Evolutionary conservation across 1,284 basidiomycete species (phyloP), one percentile per base, ranked within the genome.

Genomic region (Irpex sp.): DNA sequence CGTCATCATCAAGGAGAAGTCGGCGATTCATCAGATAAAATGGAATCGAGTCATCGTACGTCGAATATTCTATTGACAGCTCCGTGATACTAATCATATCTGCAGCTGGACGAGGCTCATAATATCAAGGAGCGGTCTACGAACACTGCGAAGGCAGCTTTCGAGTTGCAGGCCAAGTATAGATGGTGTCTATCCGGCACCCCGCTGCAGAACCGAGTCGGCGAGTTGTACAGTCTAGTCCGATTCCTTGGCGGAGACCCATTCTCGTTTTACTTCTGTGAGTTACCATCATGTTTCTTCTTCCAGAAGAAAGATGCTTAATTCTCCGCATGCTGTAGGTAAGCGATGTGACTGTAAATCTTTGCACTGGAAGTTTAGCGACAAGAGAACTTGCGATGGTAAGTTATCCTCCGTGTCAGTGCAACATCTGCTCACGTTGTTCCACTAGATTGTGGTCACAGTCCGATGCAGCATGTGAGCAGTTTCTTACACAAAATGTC

Each of bases 121-220:
- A 98, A 97, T 74, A 99, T 97, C 80, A 97, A 96, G 75, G 97
- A 99, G 74, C 87, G 97, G 13, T 79, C 88, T 1, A 97, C 95
- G 1, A 98, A 98, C 73, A 98, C 97, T 0, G 96, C 97, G 1
- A 98, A 98, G 76, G 96, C 94, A 8, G 86, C 95, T 0, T 99
- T 99, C 73, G 93, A 95, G 59, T 81, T 99, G 4, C 77, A 91
- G 69, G 87, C 91, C 62, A 85, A 86, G 64, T 94, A 88, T 69
- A 88, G 88, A 66, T 99, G 97, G 97, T 99, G 97, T 76, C 81
- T 99, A 37, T 98, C 96, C 31, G 97, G 97, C n/a, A 98, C 96
- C n/a, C 96, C 95, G 0, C 78, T 96, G 11, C 94, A 98, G 76
- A 97, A 97, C 71, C 89, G 97, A 66, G 97, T 99, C 13, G 97